Percentiles rank a stretch among this genome's conserved stretches.
Evolutionary conservation across 805 yeast species (phyloP).

Genomic region (Candida maris): DNA sequence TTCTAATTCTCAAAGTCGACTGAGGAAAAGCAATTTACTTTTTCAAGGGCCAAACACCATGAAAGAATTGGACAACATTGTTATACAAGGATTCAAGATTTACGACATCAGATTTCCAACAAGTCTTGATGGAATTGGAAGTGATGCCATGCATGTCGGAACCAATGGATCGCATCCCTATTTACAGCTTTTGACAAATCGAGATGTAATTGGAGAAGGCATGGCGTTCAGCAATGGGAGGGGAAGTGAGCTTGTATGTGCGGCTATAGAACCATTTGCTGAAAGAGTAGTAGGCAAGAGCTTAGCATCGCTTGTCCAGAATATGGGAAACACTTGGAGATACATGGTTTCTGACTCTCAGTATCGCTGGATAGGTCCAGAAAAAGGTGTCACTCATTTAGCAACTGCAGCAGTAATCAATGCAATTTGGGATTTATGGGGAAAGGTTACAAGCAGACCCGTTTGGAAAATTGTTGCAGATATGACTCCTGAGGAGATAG

Average conservation of each 20-base stretch:
- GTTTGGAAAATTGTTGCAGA: constrained; percentile 41
- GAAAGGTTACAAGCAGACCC: constrained; percentile 35
- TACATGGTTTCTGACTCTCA: constrained; percentile 38
- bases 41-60: too few relatives aligned
- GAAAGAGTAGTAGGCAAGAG: constrained; percentile 33
- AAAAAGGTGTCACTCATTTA: constrained; percentile 39
- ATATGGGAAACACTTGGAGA: constrained; percentile 41
- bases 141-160: constrained; percentile 43
- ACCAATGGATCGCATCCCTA: constrained; percentile 40
- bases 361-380: constrained; percentile 45
- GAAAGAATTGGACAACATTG: constrained; percentile 1
- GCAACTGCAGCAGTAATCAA: constrained; percentile 40
- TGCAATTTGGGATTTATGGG: constrained; percentile 44
- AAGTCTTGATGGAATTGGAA: constrained; percentile 36
- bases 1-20: too few relatives aligned
- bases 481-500: constrained; percentile 39
- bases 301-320: constrained; percentile 30
- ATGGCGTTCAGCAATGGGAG: constrained; percentile 42
- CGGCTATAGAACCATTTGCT: constrained; percentile 36
- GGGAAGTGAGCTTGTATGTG: constrained; percentile 35
- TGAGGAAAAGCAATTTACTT: too few relatives aligned
- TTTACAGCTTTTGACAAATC: constrained; percentile 30
- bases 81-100: constrained; percentile 2
- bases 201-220: constrained; percentile 34
- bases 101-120: constrained; percentile 35